A percentile compares a stretch with the other conserved stretches of the same genome.
phyloP scores from a whole-genome alignment of 1,284 basidiomycete species.

The Apiotrichum akiyoshidainum region DNA sequence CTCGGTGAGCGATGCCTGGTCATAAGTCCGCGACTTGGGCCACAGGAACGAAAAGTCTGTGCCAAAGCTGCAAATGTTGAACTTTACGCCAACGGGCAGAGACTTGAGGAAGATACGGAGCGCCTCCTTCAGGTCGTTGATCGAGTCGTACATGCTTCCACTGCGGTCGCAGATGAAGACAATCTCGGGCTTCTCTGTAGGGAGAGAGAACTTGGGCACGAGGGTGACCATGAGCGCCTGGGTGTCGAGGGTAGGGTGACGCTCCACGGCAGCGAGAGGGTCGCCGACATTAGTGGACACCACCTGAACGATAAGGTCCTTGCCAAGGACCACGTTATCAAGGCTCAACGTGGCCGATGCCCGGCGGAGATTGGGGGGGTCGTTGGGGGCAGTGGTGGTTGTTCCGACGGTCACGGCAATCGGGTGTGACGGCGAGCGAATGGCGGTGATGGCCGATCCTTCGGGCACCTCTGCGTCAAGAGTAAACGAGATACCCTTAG shows the following conservation, averaged over 20 bases:
- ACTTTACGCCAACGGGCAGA: constrained; percentile 23
- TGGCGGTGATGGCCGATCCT: constrained; percentile 13
- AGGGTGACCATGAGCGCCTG: constrained; percentile 19
- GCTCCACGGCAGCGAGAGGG: constrained; percentile 26
- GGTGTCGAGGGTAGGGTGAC: constrained; percentile 11
- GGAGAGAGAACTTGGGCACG: constrained; percentile 16
- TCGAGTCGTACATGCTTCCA: constrained; percentile 28
- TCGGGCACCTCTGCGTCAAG: constrained; percentile 20
- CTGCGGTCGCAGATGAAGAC: constrained; percentile 35
- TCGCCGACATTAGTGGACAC: constrained; percentile 17
- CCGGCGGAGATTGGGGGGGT: constrained; percentile 2
- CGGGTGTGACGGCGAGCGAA: constrained; percentile 22
- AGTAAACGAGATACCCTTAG: background rate
- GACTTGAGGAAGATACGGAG: constrained; percentile 23
- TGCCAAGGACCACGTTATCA: constrained; percentile 5
- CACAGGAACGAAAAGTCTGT: constrained; percentile 11
- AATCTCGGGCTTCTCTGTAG: constrained; percentile 20
- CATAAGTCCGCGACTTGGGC: constrained; percentile 8
- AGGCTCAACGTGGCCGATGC: constrained; percentile 9
- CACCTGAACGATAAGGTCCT: constrained; percentile 29
- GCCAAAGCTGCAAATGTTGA: constrained; percentile 36
- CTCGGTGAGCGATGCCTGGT: constrained; percentile 17
- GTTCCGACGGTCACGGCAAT: constrained; percentile 15
- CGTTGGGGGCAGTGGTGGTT: constrained; percentile 14
- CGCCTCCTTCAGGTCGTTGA: constrained; percentile 20